Conservation (phyloP, 2,329 filamentous ascomycete species). For the Septoria linicola region DNA sequence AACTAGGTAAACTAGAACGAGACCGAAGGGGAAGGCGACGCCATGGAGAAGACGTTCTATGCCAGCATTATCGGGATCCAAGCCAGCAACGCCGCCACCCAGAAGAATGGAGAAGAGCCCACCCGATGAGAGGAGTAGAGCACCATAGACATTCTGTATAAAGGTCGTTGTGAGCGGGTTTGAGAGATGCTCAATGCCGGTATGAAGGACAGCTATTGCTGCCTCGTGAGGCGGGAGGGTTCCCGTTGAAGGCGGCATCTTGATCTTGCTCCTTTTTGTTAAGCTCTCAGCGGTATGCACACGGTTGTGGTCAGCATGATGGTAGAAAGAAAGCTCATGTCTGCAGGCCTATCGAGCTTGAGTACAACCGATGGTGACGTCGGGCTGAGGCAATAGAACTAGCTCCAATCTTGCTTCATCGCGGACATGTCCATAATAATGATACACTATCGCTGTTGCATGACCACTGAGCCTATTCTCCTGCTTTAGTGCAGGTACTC, state of each 20-base stretch:
- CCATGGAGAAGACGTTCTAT: conserved; percentile 31
- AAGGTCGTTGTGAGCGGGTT: conserved; percentile 27
- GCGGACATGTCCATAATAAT: no score
- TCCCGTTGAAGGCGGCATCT: conserved; percentile 17
- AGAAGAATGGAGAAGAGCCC: conserved; percentile 28
- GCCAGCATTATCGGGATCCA: conserved; percentile 27
- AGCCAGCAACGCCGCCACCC: conserved; percentile 23
- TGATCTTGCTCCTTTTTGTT: not conserved
- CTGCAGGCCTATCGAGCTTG: no score
- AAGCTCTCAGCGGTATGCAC: no score
- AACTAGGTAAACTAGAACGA: conserved; percentile 33
- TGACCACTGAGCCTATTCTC: no score
- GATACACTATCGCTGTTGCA: no score
- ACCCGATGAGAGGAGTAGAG: conserved; percentile 29
- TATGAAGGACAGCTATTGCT: conserved; percentile 25
- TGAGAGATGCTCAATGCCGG: conserved; percentile 29
- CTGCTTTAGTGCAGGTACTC: no score
- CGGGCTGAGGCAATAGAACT: no score
- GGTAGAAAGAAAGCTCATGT: no score
- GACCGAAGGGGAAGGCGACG: conserved; percentile 30
- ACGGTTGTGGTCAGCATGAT: no score
- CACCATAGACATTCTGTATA: conserved; percentile 34
- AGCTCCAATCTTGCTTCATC: no score
- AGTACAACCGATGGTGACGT: no score
- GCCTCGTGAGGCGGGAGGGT: conserved; percentile 27